A percentile compares a stretch with the other conserved stretches of the same genome.
Conservation (phyloP, 345 rosid genomes). For the Gossypioides kirkii region DNA sequence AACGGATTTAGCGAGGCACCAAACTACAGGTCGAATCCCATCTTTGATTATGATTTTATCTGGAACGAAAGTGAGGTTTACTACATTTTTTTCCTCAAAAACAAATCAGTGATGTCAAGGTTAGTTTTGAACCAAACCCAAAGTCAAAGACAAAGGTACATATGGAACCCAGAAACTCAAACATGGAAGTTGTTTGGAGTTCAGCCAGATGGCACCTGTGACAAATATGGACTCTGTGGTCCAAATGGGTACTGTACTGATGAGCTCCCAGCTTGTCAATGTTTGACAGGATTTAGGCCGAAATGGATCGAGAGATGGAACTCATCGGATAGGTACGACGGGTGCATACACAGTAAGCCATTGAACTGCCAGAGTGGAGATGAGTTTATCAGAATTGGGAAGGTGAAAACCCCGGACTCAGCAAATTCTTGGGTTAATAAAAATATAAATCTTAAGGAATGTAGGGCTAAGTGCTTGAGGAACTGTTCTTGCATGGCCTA, state of each 20-base stretch:
- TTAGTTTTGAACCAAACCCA: neutral
- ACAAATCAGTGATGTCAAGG: neutral
- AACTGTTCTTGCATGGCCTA: slow-evolving; percentile 20
- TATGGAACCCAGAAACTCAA: neutral
- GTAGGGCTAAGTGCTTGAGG: slow-evolving; percentile 2
- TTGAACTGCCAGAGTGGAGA: slow-evolving; percentile 29
- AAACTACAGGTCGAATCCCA: neutral
- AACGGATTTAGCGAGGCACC: slow-evolving; percentile 25
- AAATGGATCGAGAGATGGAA: slow-evolving; percentile 26
- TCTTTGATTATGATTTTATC: slow-evolving; percentile 25
- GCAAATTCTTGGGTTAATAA: slow-evolving; percentile 19
- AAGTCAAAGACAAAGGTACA: neutral
- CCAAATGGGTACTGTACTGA: slow-evolving; percentile 32
- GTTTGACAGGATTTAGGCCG: slow-evolving; percentile 37
- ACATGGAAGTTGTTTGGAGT: neutral
- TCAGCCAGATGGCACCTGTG: neutral
- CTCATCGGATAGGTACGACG: slow-evolving; percentile 34
- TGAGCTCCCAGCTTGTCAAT: slow-evolving; percentile 33
- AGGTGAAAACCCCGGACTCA: slow-evolving; percentile 39
- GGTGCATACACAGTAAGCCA: slow-evolving; percentile 31
- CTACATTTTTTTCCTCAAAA: slow-evolving; percentile 22
- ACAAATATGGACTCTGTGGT: slow-evolving; percentile 27
- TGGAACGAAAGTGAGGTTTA: slow-evolving; percentile 23
- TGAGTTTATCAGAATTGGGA: slow-evolving; percentile 25
- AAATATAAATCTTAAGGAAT: slow-evolving; percentile 9